Conservation (phyloP, 805 yeast species). For the Wickerhamomyces subpelliculosus region DNA sequence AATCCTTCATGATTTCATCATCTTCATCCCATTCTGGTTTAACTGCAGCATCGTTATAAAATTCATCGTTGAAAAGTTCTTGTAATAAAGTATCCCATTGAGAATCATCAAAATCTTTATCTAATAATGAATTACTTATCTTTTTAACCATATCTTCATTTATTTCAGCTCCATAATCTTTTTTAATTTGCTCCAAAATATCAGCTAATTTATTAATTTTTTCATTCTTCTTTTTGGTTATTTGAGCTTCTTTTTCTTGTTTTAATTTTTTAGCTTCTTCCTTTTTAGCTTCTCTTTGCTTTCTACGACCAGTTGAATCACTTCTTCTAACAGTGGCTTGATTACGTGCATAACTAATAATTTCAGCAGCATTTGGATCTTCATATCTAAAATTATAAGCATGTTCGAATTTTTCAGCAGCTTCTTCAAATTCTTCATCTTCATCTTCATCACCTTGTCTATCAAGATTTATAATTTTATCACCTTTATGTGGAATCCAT, state of each 20-base stretch:
- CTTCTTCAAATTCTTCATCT: slow-evolving; percentile 86
- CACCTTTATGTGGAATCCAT: slow-evolving; percentile 77
- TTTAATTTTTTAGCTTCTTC: slow-evolving; percentile 47
- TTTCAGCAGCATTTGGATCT: slow-evolving; percentile 85
- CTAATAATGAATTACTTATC: slow-evolving; percentile 69
- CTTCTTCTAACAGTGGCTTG: slow-evolving; percentile 89
- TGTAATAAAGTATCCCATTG: slow-evolving; percentile 90
- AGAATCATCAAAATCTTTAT: slow-evolving; percentile 81
- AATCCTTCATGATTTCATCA: slow-evolving; percentile 43
- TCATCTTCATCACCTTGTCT: slow-evolving; percentile 42
- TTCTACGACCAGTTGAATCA: slow-evolving; percentile 66
- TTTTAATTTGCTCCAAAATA: slow-evolving; percentile 38
- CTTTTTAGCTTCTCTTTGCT: slow-evolving; percentile 67
- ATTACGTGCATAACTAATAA: slow-evolving; percentile 89
- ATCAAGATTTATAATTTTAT: slow-evolving; percentile 47
- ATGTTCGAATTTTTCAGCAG: slow-evolving; percentile 84
- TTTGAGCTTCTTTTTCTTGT: slow-evolving; percentile 47
- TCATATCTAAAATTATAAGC: slow-evolving; percentile 95
- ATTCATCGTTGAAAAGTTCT: slow-evolving; percentile 80
- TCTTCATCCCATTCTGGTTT: slow-evolving; percentile 67
- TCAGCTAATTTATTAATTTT: slow-evolving; percentile 76
- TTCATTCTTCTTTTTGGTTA: slow-evolving; percentile 65
- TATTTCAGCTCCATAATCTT: slow-evolving; percentile 36
- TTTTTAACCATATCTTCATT: slow-evolving; percentile 56
- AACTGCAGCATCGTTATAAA: slow-evolving; percentile 47